Percentiles rank a stretch among this genome's conserved stretches.
Conservation (phyloP, 306 rosid species). For the Bauhinia variegata region DNA sequence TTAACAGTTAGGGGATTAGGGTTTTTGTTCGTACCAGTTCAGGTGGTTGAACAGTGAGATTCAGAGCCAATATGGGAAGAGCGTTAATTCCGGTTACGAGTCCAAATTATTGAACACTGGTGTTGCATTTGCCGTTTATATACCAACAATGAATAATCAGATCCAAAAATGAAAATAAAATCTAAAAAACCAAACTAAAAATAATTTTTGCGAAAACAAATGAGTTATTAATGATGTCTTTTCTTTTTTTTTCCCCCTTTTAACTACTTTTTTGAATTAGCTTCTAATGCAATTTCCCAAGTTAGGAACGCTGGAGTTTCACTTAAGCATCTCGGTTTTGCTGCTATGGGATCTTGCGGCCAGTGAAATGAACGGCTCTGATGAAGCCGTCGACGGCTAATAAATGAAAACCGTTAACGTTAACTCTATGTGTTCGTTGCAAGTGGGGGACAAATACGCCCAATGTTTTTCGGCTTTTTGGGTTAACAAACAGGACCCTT, state of each 20-base stretch:
- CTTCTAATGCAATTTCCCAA: not conserved
- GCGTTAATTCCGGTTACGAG: slow-evolving; percentile 46
- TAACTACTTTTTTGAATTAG: not conserved
- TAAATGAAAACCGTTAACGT: not conserved
- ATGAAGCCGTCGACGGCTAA: no score
- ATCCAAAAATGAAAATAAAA: slow-evolving; percentile 14
- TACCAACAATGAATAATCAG: slow-evolving; percentile 4
- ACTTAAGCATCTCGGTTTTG: not conserved
- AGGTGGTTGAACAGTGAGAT: slow-evolving; percentile 55
- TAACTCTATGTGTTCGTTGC: no score
- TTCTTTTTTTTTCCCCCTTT: no score
- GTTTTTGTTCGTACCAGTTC: slow-evolving; percentile 55
- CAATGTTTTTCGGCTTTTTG: not conserved
- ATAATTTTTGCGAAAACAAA: not conserved
- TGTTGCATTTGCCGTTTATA: slow-evolving; percentile 32
- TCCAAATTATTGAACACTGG: slow-evolving; percentile 54
- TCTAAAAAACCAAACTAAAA: no score
- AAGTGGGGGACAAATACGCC: not conserved
- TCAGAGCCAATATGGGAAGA: slow-evolving; percentile 47
- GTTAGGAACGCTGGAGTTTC: not conserved
- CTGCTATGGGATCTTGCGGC: slow-evolving; percentile 3
- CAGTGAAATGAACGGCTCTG: not conserved
- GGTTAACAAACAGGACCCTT: not conserved
- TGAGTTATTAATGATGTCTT: not conserved
- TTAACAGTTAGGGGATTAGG: slow-evolving; percentile 42